Conservation (phyloP, 345 rosid genomes). For the Eucalyptus pauciflora region DNA sequence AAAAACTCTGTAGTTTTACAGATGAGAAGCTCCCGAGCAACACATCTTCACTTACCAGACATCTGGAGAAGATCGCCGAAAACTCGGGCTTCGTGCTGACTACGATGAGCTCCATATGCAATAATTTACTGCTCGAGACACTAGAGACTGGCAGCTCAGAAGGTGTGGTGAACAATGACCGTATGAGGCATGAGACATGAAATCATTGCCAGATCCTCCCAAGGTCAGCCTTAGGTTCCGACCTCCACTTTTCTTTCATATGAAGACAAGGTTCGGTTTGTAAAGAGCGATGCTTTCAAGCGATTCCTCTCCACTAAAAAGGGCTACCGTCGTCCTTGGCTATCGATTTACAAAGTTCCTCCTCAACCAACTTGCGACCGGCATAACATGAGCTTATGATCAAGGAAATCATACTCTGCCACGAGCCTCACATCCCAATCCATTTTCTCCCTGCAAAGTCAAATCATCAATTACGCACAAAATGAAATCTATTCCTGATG, state of each 20-base stretch:
- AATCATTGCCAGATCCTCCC: background rate
- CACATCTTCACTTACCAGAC: background rate
- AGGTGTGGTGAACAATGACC: background rate
- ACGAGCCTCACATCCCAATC: constrained; percentile 64
- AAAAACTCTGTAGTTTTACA: background rate
- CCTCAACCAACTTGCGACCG: constrained; percentile 44
- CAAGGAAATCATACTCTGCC: constrained; percentile 44
- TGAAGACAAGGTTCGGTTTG: background rate
- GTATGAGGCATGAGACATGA: background rate
- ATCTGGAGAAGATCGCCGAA: background rate
- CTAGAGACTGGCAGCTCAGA: background rate
- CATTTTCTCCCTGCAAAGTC: constrained; percentile 26
- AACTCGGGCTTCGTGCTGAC: background rate
- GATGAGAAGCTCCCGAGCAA: background rate
- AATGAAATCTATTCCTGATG: background rate
- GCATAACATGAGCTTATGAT: constrained; percentile 51
- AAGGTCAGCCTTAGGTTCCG: background rate
- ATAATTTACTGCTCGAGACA: background rate
- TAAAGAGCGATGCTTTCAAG: background rate
- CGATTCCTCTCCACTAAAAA: background rate
- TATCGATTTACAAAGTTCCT: constrained; percentile 12
- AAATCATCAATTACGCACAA: background rate
- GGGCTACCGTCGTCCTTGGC: background rate
- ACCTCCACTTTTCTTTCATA: background rate
- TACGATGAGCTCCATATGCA: background rate